A percentile compares a stretch with the other conserved stretches of the same genome.
These are phyloP conservation scores for Macrophomina pseudophaseolina DNA, from an alignment of 2,329 filamentous ascomycete species.

Conservation along the genomic window DNA sequence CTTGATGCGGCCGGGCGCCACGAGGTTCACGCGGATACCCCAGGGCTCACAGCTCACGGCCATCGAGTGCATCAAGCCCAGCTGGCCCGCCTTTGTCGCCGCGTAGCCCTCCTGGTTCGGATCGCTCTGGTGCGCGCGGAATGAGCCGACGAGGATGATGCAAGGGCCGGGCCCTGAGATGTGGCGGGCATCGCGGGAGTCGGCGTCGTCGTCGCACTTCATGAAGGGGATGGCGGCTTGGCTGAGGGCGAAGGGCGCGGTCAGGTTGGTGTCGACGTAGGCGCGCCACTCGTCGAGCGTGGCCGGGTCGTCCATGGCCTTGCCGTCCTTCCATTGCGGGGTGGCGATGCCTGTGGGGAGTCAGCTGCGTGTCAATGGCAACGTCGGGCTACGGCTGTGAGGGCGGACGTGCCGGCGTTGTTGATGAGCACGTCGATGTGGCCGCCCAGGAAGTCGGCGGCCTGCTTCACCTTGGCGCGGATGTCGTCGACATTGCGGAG, in stretches of 20 bases:
- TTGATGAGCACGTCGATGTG: slow-evolving; percentile 48
- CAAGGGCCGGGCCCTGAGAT: slow-evolving; percentile 47
- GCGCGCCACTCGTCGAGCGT: slow-evolving; percentile 54
- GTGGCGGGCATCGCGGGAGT: slow-evolving; percentile 27
- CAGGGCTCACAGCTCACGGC: slow-evolving; percentile 40
- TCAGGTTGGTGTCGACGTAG: slow-evolving; percentile 55
- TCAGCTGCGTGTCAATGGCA: not conserved
- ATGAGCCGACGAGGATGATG: slow-evolving; percentile 54
- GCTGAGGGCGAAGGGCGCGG: slow-evolving; percentile 51
- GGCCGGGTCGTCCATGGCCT: slow-evolving; percentile 52
- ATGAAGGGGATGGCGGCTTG: slow-evolving; percentile 56
- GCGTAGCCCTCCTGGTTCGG: slow-evolving; percentile 58
- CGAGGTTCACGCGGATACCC: slow-evolving; percentile 39
- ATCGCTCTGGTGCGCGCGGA: slow-evolving; percentile 53
- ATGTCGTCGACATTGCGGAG: slow-evolving; percentile 51
- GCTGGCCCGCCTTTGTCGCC: slow-evolving; percentile 43
- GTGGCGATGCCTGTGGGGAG: slow-evolving; percentile 37
- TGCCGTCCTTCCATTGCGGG: slow-evolving; percentile 50
- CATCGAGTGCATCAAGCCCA: slow-evolving; percentile 47
- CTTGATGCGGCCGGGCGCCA: slow-evolving; percentile 55
- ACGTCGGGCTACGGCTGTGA: not conserved
- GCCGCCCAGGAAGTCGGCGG: slow-evolving; percentile 51
- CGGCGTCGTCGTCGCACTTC: slow-evolving; percentile 42
- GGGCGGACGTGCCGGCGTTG: slow-evolving; percentile 30
- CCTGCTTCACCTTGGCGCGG: slow-evolving; percentile 46